Percentiles rank a stretch among this genome's conserved stretches.
These are phyloP conservation scores for Diaporthe sp. DNA, from an alignment of 2,329 filamentous ascomycete genomes.

Conservation along the genomic window DNA sequence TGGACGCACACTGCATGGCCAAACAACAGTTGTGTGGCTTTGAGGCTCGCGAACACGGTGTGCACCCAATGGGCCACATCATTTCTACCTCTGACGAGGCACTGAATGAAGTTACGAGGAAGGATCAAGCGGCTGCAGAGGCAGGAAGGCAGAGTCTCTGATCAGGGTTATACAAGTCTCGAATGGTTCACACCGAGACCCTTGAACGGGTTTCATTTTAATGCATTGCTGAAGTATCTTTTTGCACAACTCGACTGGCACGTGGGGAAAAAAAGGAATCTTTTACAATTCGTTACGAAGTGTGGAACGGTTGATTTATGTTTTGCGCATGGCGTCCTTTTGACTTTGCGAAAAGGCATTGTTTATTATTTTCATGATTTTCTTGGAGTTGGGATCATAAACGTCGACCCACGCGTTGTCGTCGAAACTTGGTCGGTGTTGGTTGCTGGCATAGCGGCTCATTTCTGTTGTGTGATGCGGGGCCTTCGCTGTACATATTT, in stretches of 20 bases:
- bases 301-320: not conserved
- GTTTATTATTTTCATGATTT: not conserved
- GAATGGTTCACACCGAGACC: not conserved
- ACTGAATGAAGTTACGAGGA: not conserved
- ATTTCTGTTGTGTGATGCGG: not conserved
- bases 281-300: not conserved
- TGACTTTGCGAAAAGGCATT: not conserved
- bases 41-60: not conserved
- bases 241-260: not conserved
- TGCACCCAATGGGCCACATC: not conserved
- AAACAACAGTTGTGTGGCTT: not conserved
- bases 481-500: constrained; percentile 6
- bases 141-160: not conserved
- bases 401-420: not conserved
- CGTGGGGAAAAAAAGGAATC: not conserved
- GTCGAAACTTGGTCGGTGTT: not conserved
- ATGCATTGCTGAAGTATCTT: not conserved
- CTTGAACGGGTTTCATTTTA: not conserved
- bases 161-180: not conserved
- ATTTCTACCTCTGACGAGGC: not conserved
- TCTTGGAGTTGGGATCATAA: not conserved
- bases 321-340: not conserved
- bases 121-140: not conserved
- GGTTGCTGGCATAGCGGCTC: constrained; percentile 24
- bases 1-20: no score